Evolutionary conservation across 768 basidiomycete genomes (phyloP).

Genomic region (Rhizopogon vulgaris): DNA sequence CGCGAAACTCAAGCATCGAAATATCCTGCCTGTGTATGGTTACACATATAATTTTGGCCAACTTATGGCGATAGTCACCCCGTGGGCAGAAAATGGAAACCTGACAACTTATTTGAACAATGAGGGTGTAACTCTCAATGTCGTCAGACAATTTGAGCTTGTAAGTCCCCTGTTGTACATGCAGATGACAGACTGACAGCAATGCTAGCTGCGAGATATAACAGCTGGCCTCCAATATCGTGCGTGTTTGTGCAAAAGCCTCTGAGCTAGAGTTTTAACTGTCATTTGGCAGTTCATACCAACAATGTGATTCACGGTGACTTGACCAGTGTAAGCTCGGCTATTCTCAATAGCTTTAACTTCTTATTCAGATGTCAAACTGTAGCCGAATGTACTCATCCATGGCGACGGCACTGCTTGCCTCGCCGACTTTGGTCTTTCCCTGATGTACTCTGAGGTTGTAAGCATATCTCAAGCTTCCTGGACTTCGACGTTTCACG

Average conservation of each 20-base stretch:
- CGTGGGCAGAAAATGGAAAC: conserved; percentile 13
- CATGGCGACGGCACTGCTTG: conserved; percentile 31
- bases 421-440: conserved; percentile 40
- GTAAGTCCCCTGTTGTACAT: conserved; percentile 2
- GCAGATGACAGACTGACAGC: neutral
- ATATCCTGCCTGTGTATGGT: conserved; percentile 16
- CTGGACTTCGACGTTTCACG: conserved; percentile 17
- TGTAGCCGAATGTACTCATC: conserved; percentile 21
- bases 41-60: conserved; percentile 14
- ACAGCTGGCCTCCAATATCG: neutral
- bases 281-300: neutral
- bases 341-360: neutral
- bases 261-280: too few species aligned
- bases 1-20: conserved; percentile 12
- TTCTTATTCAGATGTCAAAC: neutral
- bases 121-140: neutral
- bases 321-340: conserved; percentile 3
- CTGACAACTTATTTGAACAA: conserved; percentile 11
- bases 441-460: conserved; percentile 31
- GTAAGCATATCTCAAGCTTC: conserved; percentile 13
- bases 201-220: neutral
- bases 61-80: conserved; percentile 15
- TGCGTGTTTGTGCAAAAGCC: neutral
- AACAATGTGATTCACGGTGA: conserved; percentile 3
- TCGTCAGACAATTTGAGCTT: conserved; percentile 8